Conservation (phyloP, 2,329 filamentous ascomycete species). For the Aspergillus brunneoviolaceus region DNA sequence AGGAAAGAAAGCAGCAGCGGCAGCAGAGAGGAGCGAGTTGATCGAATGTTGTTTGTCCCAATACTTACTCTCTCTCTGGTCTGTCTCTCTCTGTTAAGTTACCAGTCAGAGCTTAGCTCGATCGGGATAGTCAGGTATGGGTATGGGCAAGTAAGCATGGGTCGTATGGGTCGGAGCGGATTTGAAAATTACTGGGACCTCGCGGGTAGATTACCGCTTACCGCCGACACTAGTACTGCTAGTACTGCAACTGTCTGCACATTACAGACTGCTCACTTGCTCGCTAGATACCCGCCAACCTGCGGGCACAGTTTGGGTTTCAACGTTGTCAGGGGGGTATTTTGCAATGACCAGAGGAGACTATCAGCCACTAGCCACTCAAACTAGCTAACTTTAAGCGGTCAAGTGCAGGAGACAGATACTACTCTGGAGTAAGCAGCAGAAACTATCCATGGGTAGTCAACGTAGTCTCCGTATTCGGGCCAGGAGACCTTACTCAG, state of each 20-base stretch:
- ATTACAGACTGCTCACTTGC: too few species aligned
- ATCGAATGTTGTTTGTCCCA: conserved; percentile 4
- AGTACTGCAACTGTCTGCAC: not conserved
- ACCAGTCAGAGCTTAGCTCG: conserved; percentile 6
- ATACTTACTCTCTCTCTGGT: too few species aligned
- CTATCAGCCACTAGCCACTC: conserved; percentile 10
- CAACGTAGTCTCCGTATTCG: conserved; percentile 1
- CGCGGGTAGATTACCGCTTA: not conserved
- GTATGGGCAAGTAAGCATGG: not conserved
- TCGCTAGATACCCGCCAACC: not conserved
- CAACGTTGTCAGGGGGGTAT: not conserved
- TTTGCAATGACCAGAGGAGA: conserved; percentile 2
- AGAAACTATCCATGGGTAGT: not conserved
- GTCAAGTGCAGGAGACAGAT: conserved; percentile 3
- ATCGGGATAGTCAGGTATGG: conserved; percentile 7
- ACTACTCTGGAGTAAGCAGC: not conserved
- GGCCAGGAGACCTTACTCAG: not conserved
- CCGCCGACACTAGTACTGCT: not conserved
- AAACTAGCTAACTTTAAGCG: conserved; percentile 11
- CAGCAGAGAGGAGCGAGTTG: conserved; percentile 10
- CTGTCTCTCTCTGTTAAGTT: not conserved
- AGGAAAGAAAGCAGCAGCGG: conserved; percentile 8
- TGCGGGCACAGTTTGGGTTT: not conserved
- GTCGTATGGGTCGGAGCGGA: not conserved
- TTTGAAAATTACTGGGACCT: conserved; percentile 17